Evolutionary conservation across 1,284 basidiomycete genomes (phyloP), one percentile per base, ranked within the genome.

Genomic region (Rhodotorula sp.): DNA sequence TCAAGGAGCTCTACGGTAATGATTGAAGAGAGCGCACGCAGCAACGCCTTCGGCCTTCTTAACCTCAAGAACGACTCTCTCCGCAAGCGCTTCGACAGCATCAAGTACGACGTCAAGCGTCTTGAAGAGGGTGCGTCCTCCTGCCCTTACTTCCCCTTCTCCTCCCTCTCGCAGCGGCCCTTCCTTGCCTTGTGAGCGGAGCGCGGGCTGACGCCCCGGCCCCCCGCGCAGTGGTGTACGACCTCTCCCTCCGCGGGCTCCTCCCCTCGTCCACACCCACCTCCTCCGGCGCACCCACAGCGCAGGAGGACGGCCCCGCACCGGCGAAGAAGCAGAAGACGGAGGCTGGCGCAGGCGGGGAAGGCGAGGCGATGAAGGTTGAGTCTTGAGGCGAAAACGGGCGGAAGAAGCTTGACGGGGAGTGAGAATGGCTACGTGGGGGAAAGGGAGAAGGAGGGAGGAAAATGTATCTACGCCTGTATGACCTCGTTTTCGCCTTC

Each of bases 61-160:
- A 94, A 93, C 79, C 84, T 94, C n/a, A 94, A 92, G 79, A 94
- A 94, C 74, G 91, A 93, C 79, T 81, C 84, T 0, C 83, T 94
- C 9, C 87, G 91, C 19, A 86, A 90, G 71, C 83, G 91, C 64
- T 94, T 91, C 78, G 91, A 81, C 69, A 60, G 66, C 25, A 71
- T 78, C 66, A 73, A 72, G 80, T 94, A 93, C 77, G 91, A 93
- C 79, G 87, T 94, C 76, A 93, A 93, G 82, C 91, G 91, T 78
- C 90, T 93, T 34, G 91, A 94, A 83, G 92, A 93, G 87, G 91
- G 91, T 87, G 66, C 72, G 84, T 77, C 44, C 39, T 29, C 17
- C 36, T 22, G 13, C 13, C 25, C 13, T 3, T 17, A 41, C 15
- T 13, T 21, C 13, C 44, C 21, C 17, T n/a, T 29, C n/a, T 37